Percentiles rank a stretch among this genome's conserved stretches.
phyloP scores from a whole-genome alignment of 805 yeast species.

The Saturnispora silvae region DNA sequence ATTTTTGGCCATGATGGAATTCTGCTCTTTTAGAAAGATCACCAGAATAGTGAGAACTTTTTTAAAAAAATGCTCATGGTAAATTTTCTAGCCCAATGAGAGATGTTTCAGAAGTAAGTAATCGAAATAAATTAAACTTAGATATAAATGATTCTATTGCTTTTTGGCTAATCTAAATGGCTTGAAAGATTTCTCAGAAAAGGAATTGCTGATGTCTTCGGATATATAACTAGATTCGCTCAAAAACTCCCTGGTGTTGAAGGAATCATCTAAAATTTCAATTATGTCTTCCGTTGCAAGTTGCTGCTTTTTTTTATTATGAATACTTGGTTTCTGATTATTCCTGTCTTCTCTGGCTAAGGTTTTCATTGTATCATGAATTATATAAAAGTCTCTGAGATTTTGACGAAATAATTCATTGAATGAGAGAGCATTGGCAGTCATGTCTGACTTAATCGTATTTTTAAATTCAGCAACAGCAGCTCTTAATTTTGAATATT shows the following conservation, averaged over 20 bases:
- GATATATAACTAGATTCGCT: slow-evolving; percentile 9
- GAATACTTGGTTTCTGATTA: too few relatives aligned
- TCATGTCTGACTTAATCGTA: slow-evolving; percentile 17
- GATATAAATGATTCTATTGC: too few relatives aligned
- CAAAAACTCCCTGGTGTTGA: slow-evolving; percentile 7
- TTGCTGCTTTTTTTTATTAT: too few relatives aligned
- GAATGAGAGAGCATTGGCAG: slow-evolving; percentile 15
- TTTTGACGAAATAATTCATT: slow-evolving; percentile 18
- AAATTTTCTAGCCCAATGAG: too few relatives aligned
- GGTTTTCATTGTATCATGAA: slow-evolving; percentile 20
- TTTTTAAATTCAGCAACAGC: slow-evolving; percentile 14
- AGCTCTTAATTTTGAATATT: slow-evolving; percentile 11
- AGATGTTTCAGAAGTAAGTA: too few relatives aligned
- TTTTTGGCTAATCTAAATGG: slow-evolving; percentile 10
- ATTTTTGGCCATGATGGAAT: slow-evolving; percentile 14
- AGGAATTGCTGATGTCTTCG: slow-evolving; percentile 1
- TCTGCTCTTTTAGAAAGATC: too few relatives aligned
- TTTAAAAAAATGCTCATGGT: too few relatives aligned
- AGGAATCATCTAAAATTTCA: slow-evolving; percentile 8
- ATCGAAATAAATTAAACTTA: too few relatives aligned
- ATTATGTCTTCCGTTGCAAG: slow-evolving; percentile 6
- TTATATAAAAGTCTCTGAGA: slow-evolving; percentile 20
- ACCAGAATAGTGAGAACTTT: too few relatives aligned
- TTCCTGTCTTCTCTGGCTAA: neutral
- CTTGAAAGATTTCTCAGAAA: slow-evolving; percentile 5